Conservation (phyloP, 2,329 filamentous ascomycete species). For the Alternaria burnsii region DNA sequence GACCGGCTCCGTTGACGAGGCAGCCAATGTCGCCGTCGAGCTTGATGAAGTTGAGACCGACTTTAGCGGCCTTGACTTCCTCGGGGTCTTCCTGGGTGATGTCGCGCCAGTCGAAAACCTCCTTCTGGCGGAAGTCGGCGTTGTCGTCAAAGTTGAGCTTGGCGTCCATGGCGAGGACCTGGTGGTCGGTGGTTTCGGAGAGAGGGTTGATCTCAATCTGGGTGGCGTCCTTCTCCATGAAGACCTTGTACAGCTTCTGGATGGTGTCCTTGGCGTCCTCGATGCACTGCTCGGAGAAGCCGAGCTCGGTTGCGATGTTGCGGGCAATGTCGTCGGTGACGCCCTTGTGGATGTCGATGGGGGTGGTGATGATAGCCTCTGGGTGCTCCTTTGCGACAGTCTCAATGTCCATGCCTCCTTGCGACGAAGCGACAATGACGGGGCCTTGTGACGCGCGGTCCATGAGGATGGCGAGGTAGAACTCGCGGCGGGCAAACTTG, state of each 20-base stretch:
- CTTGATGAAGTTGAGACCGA: slow-evolving; percentile 99
- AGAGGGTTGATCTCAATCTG: slow-evolving; percentile 99
- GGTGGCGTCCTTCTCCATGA: slow-evolving; percentile 97
- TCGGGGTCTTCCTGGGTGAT: slow-evolving; percentile 95
- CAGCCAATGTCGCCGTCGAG: slow-evolving; percentile 99
- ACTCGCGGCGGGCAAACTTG: slow-evolving; percentile 98
- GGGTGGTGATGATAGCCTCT: slow-evolving; percentile 92
- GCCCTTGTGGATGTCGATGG: slow-evolving; percentile 91
- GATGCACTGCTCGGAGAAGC: slow-evolving; percentile 97
- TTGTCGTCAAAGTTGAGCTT: slow-evolving; percentile 99
- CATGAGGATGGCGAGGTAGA: slow-evolving; percentile 99
- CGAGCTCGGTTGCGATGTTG: slow-evolving; percentile 88
- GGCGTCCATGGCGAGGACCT: slow-evolving; percentile 99
- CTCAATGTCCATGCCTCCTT: slow-evolving; percentile 99
- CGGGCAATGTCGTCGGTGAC: slow-evolving; percentile 95
- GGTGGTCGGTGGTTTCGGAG: slow-evolving; percentile 96
- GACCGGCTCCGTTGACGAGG: slow-evolving; percentile 97
- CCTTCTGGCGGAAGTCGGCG: slow-evolving; percentile 97
- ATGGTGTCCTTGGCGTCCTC: slow-evolving; percentile 95
- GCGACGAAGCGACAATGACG: slow-evolving; percentile 96
- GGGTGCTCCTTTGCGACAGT: slow-evolving; percentile 97
- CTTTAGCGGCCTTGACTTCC: slow-evolving; percentile 95
- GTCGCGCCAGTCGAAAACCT: slow-evolving; percentile 93
- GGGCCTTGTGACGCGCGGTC: slow-evolving; percentile 90
- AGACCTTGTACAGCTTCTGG: slow-evolving; percentile 99